These are phyloP conservation scores for Fistulinella prunicolor DNA, from an alignment of 768 basidiomycete genomes.

Conservation along the genomic window DNA sequence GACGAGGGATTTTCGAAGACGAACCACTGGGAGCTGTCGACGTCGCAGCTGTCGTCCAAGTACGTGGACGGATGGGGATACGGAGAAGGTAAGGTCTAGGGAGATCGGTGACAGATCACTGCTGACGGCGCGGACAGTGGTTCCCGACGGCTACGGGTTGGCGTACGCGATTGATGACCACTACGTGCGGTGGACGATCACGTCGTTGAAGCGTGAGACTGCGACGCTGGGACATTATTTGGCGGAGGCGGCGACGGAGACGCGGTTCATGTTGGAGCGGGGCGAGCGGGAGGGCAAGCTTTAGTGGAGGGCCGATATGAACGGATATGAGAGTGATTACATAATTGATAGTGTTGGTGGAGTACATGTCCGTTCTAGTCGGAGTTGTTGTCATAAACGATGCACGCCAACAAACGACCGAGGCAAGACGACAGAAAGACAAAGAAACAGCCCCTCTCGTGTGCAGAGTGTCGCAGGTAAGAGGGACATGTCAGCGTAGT, in stretches of 20 bases:
- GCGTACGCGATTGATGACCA: conserved; percentile 86
- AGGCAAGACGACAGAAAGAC: conserved; percentile 34
- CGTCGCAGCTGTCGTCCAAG: conserved; percentile 77
- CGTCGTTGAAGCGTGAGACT: conserved; percentile 57
- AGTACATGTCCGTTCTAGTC: conserved; percentile 23
- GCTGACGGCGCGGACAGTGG: conserved; percentile 50
- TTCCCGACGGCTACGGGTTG: conserved; percentile 87
- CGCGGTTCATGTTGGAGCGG: conserved; percentile 70
- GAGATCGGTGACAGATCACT: neutral
- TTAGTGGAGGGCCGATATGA: conserved; percentile 31
- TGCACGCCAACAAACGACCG: conserved; percentile 41
- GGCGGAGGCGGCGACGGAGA: conserved; percentile 77
- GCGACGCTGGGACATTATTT: conserved; percentile 65
- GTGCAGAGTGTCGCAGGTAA: conserved; percentile 61
- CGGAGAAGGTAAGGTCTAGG: conserved; percentile 72
- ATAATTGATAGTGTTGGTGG: conserved; percentile 23
- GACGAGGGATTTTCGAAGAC: conserved; percentile 69
- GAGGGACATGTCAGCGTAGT: too few relatives aligned
- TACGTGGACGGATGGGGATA: conserved; percentile 97
- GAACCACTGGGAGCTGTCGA: conserved; percentile 91
- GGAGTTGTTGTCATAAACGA: conserved; percentile 20
- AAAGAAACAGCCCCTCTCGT: conserved; percentile 50
- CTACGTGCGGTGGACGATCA: conserved; percentile 89
- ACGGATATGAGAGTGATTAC: conserved; percentile 23
- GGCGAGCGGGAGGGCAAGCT: conserved; percentile 35